These are phyloP conservation scores for Tetrahymena thermophila DNA, from an alignment of 73 alveolate species.

Conservation along the genomic window DNA sequence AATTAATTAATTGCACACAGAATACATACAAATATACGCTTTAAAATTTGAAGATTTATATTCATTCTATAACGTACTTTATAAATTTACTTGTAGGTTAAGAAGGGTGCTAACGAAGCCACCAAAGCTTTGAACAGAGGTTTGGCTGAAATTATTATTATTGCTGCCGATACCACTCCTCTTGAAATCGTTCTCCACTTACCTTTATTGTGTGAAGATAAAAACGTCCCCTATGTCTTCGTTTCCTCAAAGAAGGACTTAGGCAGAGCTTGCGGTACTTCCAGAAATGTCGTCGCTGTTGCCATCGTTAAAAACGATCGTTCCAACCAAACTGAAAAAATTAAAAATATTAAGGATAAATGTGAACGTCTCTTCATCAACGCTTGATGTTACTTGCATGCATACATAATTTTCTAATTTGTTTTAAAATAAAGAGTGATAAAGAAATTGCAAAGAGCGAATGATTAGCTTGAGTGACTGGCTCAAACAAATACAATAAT, in stretches of 20 bases:
- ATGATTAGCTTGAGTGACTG: background rate
- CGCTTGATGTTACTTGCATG: background rate
- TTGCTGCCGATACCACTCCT: constrained; percentile 99
- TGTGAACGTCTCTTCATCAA: constrained; percentile 37
- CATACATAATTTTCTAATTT: background rate
- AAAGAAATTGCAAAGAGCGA: background rate
- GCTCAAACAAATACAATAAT: background rate
- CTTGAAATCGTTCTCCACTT: constrained; percentile 98
- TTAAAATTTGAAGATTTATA: background rate
- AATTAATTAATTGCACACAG: background rate
- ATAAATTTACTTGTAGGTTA: background rate
- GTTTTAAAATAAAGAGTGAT: background rate
- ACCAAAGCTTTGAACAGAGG: constrained; percentile 98
- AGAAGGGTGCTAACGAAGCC: constrained; percentile 69
- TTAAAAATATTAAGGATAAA: constrained; percentile 26
- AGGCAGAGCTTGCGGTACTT: constrained; percentile 99
- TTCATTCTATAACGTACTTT: background rate
- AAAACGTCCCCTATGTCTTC: constrained; percentile 97
- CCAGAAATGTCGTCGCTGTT: constrained; percentile 87
- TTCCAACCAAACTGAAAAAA: constrained; percentile 11
- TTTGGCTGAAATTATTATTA: constrained; percentile 90
- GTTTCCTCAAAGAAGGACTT: constrained; percentile 94
- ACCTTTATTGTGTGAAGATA: constrained; percentile 94
- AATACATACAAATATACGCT: too few relatives aligned
- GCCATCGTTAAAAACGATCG: constrained; percentile 16